phyloP scores from a whole-genome alignment of 2,329 filamentous ascomycete genomes.

The Aureobasidium namibiae region DNA sequence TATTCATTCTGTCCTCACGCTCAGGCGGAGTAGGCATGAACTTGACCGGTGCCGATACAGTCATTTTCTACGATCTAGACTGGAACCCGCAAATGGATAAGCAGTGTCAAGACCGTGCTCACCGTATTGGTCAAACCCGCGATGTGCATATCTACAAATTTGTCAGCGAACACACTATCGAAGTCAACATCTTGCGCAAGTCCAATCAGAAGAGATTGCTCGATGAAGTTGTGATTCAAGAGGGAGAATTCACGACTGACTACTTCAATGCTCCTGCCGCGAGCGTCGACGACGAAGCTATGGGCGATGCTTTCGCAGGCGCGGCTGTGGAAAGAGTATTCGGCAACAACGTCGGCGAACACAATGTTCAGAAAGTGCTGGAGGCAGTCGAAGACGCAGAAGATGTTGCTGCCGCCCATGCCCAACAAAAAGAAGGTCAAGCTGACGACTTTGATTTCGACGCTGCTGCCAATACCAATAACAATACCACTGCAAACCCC shows the following conservation, averaged over 20 bases:
- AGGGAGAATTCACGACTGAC: conserved; percentile 95
- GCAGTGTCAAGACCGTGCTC: conserved; percentile 94
- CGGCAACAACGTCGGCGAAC: conserved; percentile 57
- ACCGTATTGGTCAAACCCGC: conserved; percentile 93
- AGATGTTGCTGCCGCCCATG: conserved; percentile 78
- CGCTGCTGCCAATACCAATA: conserved; percentile 55
- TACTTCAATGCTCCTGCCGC: conserved; percentile 69
- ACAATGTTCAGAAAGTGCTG: conserved; percentile 61
- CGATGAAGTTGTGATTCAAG: conserved; percentile 96
- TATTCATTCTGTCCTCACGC: conserved; percentile 89
- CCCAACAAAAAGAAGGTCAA: conserved; percentile 78
- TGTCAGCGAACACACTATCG: conserved; percentile 63
- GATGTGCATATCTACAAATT: conserved; percentile 92
- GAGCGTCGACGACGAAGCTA: conserved; percentile 38
- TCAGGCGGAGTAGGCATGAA: conserved; percentile 96
- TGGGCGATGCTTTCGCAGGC: conserved; percentile 55
- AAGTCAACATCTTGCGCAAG: conserved; percentile 94
- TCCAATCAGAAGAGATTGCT: conserved; percentile 96
- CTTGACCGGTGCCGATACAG: conserved; percentile 88
- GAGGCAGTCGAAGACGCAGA: conserved; percentile 89
- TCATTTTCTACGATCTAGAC: conserved; percentile 98
- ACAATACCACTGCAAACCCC: conserved; percentile 29
- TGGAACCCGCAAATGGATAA: conserved; percentile 99
- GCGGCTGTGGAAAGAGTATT: conserved; percentile 62
- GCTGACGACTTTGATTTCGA: conserved; percentile 85